Evolutionary conservation across 257 asterid species (phyloP).

Genomic region (Ajuga chamaepitys): DNA sequence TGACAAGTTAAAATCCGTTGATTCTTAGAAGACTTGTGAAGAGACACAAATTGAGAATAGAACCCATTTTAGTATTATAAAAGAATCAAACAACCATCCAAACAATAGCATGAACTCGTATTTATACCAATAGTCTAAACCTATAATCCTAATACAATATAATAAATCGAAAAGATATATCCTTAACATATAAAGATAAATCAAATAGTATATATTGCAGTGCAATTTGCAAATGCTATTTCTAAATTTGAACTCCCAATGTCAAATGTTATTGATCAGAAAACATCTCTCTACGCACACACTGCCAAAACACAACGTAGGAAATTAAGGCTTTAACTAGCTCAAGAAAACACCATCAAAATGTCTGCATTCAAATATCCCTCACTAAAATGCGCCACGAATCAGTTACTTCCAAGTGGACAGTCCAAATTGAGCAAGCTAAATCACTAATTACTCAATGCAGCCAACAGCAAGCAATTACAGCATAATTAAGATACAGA

Average conservation of each 20-base stretch:
- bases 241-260: not conserved
- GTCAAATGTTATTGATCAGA: not conserved
- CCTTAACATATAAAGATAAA: no score
- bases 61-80: no score
- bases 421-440: constrained; percentile 9
- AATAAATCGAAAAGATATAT: no score
- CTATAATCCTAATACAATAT: no score
- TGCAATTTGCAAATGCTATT: not conserved
- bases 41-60: no score
- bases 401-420: not conserved
- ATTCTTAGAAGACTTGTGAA: no score
- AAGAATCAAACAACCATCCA: no score
- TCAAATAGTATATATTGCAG: not conserved
- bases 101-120: no score
- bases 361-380: not conserved
- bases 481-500: not conserved
- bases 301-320: not conserved
- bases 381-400: not conserved
- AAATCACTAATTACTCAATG: constrained; percentile 10
- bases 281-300: not conserved
- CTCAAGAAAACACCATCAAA: not conserved
- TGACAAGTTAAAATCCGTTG: no score
- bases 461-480: constrained; percentile 5
- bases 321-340: not conserved
- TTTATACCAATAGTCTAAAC: no score